Evolutionary conservation across 176 grass and related monocot genomes (phyloP).

Genomic region (Phyllostachys edulis): DNA sequence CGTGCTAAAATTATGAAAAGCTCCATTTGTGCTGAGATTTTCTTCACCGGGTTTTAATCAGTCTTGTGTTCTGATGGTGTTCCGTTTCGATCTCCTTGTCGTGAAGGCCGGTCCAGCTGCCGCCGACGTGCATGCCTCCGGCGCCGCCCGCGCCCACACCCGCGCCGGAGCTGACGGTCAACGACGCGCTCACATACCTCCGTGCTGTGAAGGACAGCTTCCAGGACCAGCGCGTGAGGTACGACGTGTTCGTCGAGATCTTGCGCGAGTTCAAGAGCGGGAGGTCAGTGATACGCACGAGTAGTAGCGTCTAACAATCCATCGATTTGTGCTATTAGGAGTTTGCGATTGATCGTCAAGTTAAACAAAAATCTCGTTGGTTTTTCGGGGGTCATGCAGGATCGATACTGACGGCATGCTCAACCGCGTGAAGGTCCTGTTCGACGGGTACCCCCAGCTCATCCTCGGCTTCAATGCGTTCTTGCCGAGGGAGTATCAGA

Average conservation of each 20-base stretch:
- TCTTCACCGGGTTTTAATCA: too few species aligned
- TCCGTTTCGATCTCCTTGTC: too few species aligned
- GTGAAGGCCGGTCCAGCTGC: neutral
- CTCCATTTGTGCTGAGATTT: too few species aligned
- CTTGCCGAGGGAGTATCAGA: neutral
- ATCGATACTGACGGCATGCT: neutral
- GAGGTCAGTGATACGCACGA: neutral
- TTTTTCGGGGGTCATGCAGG: neutral
- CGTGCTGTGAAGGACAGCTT: neutral
- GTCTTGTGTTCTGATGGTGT: too few species aligned
- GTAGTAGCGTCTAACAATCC: neutral
- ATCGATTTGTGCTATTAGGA: neutral
- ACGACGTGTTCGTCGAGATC: too few species aligned
- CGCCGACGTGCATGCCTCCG: neutral
- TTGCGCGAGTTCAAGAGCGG: neutral
- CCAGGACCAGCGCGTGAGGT: too few species aligned
- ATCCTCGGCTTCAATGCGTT: neutral
- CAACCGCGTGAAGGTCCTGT: neutral
- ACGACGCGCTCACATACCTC: neutral
- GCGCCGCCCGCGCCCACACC: too few species aligned
- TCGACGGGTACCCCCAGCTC: neutral
- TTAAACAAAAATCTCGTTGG: neutral
- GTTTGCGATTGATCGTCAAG: neutral
- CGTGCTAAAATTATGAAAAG: too few species aligned
- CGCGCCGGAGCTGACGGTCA: neutral